These are phyloP conservation scores for Collybia sordida DNA, from an alignment of 768 basidiomycete genomes.

Conservation along the genomic window DNA sequence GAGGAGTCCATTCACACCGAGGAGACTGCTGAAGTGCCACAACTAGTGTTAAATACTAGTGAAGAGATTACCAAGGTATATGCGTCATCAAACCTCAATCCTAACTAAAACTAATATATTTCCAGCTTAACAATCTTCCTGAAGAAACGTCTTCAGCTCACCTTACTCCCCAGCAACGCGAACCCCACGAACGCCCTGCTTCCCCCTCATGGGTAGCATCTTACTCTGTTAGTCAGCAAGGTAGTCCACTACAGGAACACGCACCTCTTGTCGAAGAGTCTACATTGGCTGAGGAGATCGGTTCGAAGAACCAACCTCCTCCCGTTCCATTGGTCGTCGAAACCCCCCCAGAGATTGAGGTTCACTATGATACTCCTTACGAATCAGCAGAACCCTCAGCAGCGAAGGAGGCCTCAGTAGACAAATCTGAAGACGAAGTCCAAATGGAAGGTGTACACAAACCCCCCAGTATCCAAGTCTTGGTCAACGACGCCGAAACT, in stretches of 20 bases:
- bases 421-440: background rate
- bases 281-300: background rate
- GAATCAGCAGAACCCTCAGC: background rate
- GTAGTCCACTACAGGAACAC: slow-evolving; percentile 17
- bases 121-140: slow-evolving; percentile 1
- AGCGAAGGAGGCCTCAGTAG: background rate
- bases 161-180: background rate
- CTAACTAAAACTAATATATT: too few relatives aligned
- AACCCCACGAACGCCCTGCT: slow-evolving; percentile 20
- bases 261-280: slow-evolving; percentile 12
- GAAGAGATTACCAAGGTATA: slow-evolving; percentile 10
- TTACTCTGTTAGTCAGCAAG: slow-evolving; percentile 34
- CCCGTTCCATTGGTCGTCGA: background rate
- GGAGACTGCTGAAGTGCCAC: slow-evolving; percentile 3
- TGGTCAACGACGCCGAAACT: background rate
- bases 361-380: background rate
- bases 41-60: slow-evolving; percentile 7
- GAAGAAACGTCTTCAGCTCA: background rate
- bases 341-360: background rate
- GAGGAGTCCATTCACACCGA: background rate
- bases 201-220: slow-evolving; percentile 33
- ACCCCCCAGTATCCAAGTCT: background rate
- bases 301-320: background rate
- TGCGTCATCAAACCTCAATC: background rate
- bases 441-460: too few relatives aligned